Percentiles rank a stretch among this genome's conserved stretches.
Conservation (phyloP, 139 green algal species). For the Chlorella sp. region DNA sequence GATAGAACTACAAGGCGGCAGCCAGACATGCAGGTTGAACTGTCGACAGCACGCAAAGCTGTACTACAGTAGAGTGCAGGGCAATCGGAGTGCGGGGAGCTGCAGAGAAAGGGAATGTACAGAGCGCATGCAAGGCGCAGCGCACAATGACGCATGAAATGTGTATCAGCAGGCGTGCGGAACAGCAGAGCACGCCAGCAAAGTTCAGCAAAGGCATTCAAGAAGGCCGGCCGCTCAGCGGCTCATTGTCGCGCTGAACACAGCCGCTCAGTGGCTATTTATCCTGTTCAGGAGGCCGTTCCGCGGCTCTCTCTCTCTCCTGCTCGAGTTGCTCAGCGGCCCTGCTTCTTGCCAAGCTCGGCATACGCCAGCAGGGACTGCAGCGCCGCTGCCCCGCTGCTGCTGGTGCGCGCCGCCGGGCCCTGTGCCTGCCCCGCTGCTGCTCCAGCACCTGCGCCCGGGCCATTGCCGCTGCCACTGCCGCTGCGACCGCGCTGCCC, state of each 20-base stretch:
- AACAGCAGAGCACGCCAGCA: background rate
- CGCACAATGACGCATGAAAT: background rate
- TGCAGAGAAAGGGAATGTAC: background rate
- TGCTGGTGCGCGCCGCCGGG: background rate
- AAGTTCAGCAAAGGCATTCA: no score
- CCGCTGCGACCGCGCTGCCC: background rate
- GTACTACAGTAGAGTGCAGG: no score
- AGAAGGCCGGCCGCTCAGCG: background rate
- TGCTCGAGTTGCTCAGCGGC: no score
- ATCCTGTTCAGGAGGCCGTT: no score
- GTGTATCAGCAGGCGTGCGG: background rate
- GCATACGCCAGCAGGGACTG: background rate
- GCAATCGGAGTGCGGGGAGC: no score
- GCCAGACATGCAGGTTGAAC: background rate
- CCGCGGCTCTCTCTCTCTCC: no score
- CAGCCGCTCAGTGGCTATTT: no score
- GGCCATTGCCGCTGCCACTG: background rate
- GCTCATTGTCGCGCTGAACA: no score
- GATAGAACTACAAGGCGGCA: no score
- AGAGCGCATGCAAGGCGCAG: background rate
- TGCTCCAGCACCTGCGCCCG: background rate
- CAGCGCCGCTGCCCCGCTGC: background rate
- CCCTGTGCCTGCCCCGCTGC: background rate
- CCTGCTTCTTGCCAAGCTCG: constrained; percentile 11
- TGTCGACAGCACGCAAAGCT: background rate